phyloP scores from a whole-genome alignment of 164 flowering plant species.

The Stephania cephalantha region DNA sequence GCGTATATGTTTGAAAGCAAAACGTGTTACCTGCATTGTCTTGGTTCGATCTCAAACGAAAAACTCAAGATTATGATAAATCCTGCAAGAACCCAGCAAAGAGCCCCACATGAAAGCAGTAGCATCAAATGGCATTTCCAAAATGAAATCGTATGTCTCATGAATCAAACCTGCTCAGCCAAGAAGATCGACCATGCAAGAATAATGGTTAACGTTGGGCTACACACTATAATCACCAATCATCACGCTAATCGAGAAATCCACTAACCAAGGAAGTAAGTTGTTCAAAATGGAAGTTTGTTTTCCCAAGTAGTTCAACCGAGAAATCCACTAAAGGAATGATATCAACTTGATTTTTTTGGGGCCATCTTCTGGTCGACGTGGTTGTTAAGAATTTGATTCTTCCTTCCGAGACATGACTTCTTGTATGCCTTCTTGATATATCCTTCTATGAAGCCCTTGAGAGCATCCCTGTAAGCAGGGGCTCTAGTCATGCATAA shows the following conservation, averaged over 20 bases:
- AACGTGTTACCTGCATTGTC: slow-evolving; percentile 68
- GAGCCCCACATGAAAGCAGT: slow-evolving; percentile 88
- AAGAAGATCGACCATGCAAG: slow-evolving; percentile 81
- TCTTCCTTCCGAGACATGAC: slow-evolving; percentile 60
- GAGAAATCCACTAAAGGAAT: background rate
- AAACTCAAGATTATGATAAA: slow-evolving; percentile 47
- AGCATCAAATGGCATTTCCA: slow-evolving; percentile 56
- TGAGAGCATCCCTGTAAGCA: slow-evolving; percentile 79
- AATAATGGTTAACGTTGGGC: slow-evolving; percentile 58
- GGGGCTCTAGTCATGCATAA: slow-evolving; percentile 90
- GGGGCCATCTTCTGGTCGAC: slow-evolving; percentile 25
- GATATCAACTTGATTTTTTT: slow-evolving; percentile 25
- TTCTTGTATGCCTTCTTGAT: slow-evolving; percentile 81
- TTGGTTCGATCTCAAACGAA: slow-evolving; percentile 69
- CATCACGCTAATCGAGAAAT: slow-evolving; percentile 18
- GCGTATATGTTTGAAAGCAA: slow-evolving; percentile 75
- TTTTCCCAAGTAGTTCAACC: slow-evolving; percentile 1
- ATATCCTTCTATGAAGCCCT: slow-evolving; percentile 67
- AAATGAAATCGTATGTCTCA: slow-evolving; percentile 55
- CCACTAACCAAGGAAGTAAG: background rate
- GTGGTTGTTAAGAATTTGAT: slow-evolving; percentile 24
- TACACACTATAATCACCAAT: slow-evolving; percentile 29
- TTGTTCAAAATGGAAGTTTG: background rate
- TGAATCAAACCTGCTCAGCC: slow-evolving; percentile 51
- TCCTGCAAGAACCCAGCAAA: slow-evolving; percentile 61